Conservation (phyloP, 257 asterid genomes). For the Lavandula angustifolia region DNA sequence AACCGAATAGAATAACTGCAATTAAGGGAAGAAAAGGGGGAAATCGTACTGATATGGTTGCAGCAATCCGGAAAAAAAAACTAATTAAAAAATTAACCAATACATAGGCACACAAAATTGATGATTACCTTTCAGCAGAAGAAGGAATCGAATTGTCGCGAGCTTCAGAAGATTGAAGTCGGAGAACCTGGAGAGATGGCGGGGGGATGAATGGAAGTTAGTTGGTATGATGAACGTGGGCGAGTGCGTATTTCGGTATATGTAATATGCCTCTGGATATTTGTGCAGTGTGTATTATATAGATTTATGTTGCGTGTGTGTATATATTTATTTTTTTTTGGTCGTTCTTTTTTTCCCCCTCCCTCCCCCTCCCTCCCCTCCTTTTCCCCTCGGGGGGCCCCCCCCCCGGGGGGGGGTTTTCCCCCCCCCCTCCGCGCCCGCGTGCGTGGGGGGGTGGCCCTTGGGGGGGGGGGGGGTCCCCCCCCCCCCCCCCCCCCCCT, state of each 20-base stretch:
- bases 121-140: slow-evolving; percentile 34
- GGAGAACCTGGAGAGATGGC: slow-evolving; percentile 30
- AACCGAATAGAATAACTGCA: background rate
- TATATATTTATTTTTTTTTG: too few relatives aligned
- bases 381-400: too few relatives aligned
- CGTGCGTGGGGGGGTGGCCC: too few relatives aligned
- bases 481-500: too few relatives aligned
- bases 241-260: background rate
- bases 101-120: background rate
- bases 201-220: slow-evolving; percentile 19
- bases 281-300: slow-evolving; percentile 5
- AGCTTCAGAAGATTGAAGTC: background rate
- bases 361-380: too few relatives aligned
- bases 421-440: too few relatives aligned
- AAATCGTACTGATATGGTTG: too few relatives aligned
- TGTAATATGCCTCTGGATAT: background rate
- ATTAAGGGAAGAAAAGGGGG: background rate
- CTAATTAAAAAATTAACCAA: background rate
- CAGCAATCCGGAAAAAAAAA: too few relatives aligned
- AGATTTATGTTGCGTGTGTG: slow-evolving; percentile 6
- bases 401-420: too few relatives aligned
- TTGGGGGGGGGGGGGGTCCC: too few relatives aligned
- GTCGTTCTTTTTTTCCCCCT: too few relatives aligned
- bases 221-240: slow-evolving; percentile 41
- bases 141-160: background rate